A percentile compares a stretch with the other conserved stretches of the same genome.
phyloP scores from a whole-genome alignment of 2,329 filamentous ascomycete genomes.

The Ophiosphaerella korrae region DNA sequence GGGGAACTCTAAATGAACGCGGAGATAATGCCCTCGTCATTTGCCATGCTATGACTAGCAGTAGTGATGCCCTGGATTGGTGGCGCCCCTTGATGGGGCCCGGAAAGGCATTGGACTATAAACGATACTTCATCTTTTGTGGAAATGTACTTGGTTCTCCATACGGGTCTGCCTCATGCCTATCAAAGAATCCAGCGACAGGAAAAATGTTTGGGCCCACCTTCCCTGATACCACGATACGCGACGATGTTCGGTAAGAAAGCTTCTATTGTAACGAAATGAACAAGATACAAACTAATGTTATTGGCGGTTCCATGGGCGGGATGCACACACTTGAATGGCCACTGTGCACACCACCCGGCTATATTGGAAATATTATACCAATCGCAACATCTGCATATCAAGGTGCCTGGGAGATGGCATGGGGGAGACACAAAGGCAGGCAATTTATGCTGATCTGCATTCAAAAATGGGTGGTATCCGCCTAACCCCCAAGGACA shows the following conservation, averaged over 20 bases:
- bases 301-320: constrained; percentile 64
- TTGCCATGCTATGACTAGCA: constrained; percentile 60
- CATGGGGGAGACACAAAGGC: constrained; percentile 63
- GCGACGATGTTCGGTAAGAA: constrained; percentile 21
- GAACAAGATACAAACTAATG: constrained; percentile 19
- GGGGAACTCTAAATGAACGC: constrained; percentile 33
- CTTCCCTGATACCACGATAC: constrained; percentile 19
- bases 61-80: constrained; percentile 62
- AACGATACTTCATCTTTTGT: constrained; percentile 60
- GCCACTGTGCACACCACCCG: constrained; percentile 51
- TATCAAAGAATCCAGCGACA: constrained; percentile 37
- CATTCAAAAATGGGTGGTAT: constrained; percentile 44
- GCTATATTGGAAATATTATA: constrained; percentile 60
- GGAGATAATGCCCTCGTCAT: constrained; percentile 71
- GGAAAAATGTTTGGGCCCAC: constrained; percentile 13
- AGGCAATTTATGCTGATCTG: constrained; percentile 50
- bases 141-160: constrained; percentile 61
- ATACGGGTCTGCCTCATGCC: constrained; percentile 60
- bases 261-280: background rate
- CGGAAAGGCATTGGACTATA: constrained; percentile 60
- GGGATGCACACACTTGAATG: constrained; percentile 64
- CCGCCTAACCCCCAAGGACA: constrained; percentile 38
- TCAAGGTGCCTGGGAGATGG: constrained; percentile 64
- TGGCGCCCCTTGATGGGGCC: constrained; percentile 61
- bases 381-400: constrained; percentile 62